Conservation (phyloP, 139 green algal species). For the Chlamydomonas applanata region DNA sequence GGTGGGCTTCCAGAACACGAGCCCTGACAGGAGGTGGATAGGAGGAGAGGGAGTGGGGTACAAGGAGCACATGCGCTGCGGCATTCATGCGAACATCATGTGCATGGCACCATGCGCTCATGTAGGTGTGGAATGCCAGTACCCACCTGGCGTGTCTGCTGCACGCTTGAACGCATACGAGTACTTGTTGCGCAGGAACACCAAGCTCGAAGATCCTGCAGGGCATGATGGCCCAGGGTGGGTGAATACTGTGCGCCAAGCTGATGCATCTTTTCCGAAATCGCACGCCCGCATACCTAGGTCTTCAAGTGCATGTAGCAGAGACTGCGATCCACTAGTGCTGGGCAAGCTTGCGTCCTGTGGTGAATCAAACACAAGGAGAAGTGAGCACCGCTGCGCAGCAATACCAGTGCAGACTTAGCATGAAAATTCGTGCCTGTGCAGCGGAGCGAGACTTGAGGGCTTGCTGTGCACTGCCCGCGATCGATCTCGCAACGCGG, state of each 20-base stretch:
- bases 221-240: not conserved
- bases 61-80: not conserved
- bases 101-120: not conserved
- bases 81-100: not conserved
- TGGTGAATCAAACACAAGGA: no score
- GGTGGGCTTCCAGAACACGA: constrained; percentile 87
- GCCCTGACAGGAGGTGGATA: no score
- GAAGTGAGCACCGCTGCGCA: no score
- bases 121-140: not conserved
- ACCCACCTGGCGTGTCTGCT: constrained; percentile 17
- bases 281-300: not conserved
- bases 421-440: not conserved
- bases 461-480: no score
- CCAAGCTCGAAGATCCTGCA: constrained; percentile 4
- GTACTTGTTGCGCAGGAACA: constrained; percentile 28
- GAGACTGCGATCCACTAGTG: not conserved
- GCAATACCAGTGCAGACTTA: no score
- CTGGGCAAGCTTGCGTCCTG: constrained; percentile 11
- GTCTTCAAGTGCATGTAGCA: not conserved
- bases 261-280: no score
- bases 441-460: no score
- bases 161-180: constrained; percentile 31
- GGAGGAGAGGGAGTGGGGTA: not conserved
- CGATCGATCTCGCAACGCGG: no score
- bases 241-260: not conserved